Conservation (phyloP, 352 stramenopile species). For the Phytophthora parvispora region DNA sequence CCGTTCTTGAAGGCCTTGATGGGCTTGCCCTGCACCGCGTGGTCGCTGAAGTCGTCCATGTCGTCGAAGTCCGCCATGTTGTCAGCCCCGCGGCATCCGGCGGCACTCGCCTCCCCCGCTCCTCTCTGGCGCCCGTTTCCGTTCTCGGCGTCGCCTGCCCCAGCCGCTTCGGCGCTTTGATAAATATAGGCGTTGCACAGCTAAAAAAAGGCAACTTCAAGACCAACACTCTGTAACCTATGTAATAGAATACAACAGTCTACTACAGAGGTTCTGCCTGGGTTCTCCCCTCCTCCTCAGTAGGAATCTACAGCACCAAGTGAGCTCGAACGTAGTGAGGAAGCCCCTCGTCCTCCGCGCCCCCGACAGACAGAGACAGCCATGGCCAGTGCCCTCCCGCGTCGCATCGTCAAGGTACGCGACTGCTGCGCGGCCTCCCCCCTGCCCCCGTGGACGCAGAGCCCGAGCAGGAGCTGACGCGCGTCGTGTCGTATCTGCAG, state of each 20-base stretch:
- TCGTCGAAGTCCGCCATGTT: slow-evolving; percentile 81
- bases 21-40: slow-evolving; percentile 79
- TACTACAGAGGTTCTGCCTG: slow-evolving; percentile 2
- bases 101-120: slow-evolving; percentile 15
- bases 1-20: slow-evolving; percentile 87
- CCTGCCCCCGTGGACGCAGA: neutral
- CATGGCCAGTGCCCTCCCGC: slow-evolving; percentile 73
- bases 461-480: neutral
- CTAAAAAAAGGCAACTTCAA: slow-evolving; percentile 20
- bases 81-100: slow-evolving; percentile 29
- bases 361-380: slow-evolving; percentile 11
- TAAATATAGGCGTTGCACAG: slow-evolving; percentile 13
- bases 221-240: slow-evolving; percentile 24
- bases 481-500: slow-evolving; percentile 39
- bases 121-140: slow-evolving; percentile 21
- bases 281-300: slow-evolving; percentile 11
- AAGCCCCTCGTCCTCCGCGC: too few species aligned
- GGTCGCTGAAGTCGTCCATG: slow-evolving; percentile 86
- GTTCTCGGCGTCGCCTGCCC: slow-evolving; percentile 10
- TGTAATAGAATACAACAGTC: slow-evolving; percentile 4
- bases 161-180: too few species aligned
- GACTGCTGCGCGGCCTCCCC: neutral
- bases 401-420: slow-evolving; percentile 80
- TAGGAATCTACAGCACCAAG: slow-evolving; percentile 26
- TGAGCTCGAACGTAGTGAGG: neutral